Conservation (phyloP, 129 eudicot genomes). For the Oenanthe sinensis region DNA sequence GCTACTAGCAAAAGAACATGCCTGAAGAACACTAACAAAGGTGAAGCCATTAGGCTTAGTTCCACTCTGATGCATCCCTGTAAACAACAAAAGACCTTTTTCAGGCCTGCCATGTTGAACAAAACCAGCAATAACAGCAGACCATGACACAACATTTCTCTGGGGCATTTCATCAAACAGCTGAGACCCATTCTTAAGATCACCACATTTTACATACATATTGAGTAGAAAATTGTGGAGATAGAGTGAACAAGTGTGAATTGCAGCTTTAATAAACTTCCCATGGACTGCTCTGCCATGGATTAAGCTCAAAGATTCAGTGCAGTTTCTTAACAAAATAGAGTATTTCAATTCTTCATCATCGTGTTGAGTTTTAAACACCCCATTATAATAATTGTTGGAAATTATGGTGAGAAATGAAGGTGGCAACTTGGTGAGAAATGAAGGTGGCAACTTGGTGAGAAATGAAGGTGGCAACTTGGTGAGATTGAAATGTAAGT, state of each 20-base stretch:
- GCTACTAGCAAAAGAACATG: constrained; percentile 23
- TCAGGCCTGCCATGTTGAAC: constrained; percentile 26
- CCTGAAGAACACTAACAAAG: constrained; percentile 34
- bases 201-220: constrained; percentile 32
- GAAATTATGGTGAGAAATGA: no score
- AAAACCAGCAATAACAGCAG: constrained; percentile 32
- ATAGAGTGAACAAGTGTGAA: constrained; percentile 17
- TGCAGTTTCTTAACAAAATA: background rate
- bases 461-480: no score
- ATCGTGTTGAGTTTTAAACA: background rate
- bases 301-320: background rate
- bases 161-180: constrained; percentile 47
- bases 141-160: constrained; percentile 44
- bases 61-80: constrained; percentile 23
- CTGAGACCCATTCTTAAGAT: constrained; percentile 13
- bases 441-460: no score
- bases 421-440: background rate
- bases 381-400: background rate
- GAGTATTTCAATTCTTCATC: background rate
- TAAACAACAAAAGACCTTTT: constrained; percentile 21
- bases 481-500: background rate
- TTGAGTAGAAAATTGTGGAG: constrained; percentile 28
- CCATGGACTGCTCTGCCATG: constrained; percentile 8
- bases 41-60: constrained; percentile 30
- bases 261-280: constrained; percentile 15